Conservation (phyloP, 495 filamentous ascomycete species). For the Daldinia caldariorum region DNA sequence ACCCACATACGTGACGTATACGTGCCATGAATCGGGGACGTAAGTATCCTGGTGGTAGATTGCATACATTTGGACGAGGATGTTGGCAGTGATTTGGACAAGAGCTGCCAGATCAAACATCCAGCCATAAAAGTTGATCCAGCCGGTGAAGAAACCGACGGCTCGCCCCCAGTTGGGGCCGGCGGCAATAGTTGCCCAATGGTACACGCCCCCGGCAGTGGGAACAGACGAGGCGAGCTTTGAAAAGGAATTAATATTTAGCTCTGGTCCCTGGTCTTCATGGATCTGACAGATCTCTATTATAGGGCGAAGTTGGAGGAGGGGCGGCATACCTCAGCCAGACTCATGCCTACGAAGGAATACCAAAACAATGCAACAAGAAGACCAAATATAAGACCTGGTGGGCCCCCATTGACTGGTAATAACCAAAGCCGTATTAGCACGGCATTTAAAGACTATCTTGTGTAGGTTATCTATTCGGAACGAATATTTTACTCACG, state of each 20-base stretch:
- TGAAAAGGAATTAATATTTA: conserved; percentile 5
- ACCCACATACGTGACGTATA: conserved; percentile 75
- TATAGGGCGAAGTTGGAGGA: background rate
- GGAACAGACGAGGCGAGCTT: conserved; percentile 83
- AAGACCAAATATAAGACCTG: conserved; percentile 66
- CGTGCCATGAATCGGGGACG: conserved; percentile 72
- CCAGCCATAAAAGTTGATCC: conserved; percentile 78
- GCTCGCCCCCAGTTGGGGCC: conserved; percentile 73
- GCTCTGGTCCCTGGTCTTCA: background rate
- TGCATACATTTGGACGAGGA: conserved; percentile 76
- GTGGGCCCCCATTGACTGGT: conserved; percentile 65
- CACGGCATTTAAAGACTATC: background rate
- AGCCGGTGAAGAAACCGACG: conserved; percentile 81
- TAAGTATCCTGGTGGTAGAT: conserved; percentile 71
- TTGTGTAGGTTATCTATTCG: too few species aligned
- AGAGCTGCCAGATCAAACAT: conserved; percentile 73
- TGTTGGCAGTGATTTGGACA: conserved; percentile 72
- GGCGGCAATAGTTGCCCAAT: conserved; percentile 82
- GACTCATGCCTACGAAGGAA: conserved; percentile 56
- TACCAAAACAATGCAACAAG: conserved; percentile 58
- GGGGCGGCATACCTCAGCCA: conserved; percentile 51
- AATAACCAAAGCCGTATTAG: conserved; percentile 13
- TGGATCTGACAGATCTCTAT: conserved; percentile 7
- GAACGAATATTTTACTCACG: conserved; percentile 47
- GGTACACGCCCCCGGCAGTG: conserved; percentile 83